A percentile compares a stretch with the other conserved stretches of the same genome.
phyloP scores from a whole-genome alignment of 257 asterid species.

The Rhazya stricta region DNA sequence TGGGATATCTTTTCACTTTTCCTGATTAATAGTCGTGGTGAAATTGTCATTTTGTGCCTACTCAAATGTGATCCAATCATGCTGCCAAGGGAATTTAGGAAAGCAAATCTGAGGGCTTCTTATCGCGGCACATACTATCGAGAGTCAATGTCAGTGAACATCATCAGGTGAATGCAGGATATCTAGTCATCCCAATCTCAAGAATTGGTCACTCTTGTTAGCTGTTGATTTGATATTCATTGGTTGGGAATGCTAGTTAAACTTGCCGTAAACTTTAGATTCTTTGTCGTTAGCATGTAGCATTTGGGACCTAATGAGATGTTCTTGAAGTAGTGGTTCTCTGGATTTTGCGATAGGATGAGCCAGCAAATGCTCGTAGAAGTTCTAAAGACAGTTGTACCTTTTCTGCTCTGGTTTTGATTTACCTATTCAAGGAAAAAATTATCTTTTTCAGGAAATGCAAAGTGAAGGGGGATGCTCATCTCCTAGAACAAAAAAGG shows the following conservation, averaged over 20 bases:
- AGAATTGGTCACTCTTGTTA: conserved; percentile 9
- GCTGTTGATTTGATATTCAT: conserved; percentile 9
- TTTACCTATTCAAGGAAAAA: conserved; percentile 5
- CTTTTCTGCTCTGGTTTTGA: conserved; percentile 14
- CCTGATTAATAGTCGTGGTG: conserved; percentile 21
- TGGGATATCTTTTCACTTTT: conserved; percentile 11
- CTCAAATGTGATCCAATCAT: conserved; percentile 28
- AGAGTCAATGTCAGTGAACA: conserved; percentile 19
- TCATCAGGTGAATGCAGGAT: conserved; percentile 27
- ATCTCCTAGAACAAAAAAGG: conserved; percentile 34
- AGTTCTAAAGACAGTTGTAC: not conserved
- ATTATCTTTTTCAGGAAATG: conserved; percentile 43
- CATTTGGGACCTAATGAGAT: not conserved
- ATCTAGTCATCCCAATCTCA: conserved; percentile 13
- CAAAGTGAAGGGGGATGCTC: conserved; percentile 37
- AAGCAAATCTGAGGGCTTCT: conserved; percentile 22
- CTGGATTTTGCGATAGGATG: not conserved
- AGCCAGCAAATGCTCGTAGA: not conserved
- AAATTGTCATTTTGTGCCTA: conserved; percentile 28
- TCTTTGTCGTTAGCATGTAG: not conserved
- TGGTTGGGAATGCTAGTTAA: conserved; percentile 7
- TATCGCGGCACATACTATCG: conserved; percentile 21
- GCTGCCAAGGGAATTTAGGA: conserved; percentile 24
- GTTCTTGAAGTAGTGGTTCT: not conserved
- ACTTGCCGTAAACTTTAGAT: conserved; percentile 4